phyloP scores from a whole-genome alignment of 805 yeast species.

The Yarrowia sp. region DNA sequence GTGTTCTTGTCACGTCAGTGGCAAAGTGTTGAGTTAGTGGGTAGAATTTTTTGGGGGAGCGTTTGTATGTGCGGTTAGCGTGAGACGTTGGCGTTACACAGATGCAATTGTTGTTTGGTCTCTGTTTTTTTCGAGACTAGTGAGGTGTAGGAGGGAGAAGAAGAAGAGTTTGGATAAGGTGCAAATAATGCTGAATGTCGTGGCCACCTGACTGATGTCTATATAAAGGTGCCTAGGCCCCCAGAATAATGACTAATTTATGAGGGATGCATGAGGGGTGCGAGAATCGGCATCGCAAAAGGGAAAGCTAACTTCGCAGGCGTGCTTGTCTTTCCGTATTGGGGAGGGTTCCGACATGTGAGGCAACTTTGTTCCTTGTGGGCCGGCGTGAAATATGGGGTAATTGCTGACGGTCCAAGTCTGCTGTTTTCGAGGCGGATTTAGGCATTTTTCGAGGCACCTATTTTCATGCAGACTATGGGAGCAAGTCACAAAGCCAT shows the following conservation, averaged over 20 bases:
- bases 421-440: too few species aligned
- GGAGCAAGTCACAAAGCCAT: neutral
- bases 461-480: neutral
- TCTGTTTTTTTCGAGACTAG: neutral
- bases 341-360: conserved; percentile 4
- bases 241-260: neutral
- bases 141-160: neutral
- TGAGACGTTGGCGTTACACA: neutral
- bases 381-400: neutral
- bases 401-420: too few species aligned
- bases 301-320: neutral
- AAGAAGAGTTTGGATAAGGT: neutral
- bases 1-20: too few species aligned
- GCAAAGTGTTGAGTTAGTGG: neutral
- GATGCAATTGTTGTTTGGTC: neutral
- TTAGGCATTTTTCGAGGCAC: too few species aligned
- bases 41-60: neutral
- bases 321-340: conserved; percentile 2
- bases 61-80: neutral
- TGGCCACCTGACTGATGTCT: neutral
- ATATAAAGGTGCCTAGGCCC: conserved; percentile 4
- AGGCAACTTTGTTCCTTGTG: neutral
- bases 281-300: conserved; percentile 10
- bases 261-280: neutral
- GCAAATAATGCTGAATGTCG: neutral